Evolutionary conservation across 192 early-diverging fungal species (phyloP), one percentile per base, ranked within the genome.

Genomic region (Lobosporangium transversale): DNA sequence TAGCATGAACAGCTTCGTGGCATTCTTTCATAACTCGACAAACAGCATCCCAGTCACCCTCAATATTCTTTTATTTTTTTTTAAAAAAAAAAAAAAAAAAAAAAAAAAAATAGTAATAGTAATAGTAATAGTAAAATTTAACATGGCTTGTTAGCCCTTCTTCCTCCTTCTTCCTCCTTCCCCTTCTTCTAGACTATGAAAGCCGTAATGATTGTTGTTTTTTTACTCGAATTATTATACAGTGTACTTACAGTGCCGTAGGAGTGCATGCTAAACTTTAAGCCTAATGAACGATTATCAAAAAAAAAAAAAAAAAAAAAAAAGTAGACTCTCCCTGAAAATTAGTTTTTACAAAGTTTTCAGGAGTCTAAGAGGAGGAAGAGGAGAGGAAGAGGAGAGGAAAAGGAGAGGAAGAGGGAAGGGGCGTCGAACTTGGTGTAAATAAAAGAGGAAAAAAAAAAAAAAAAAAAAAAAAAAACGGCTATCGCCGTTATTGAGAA

Each of bases 21-120:
- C 73, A 76, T 53, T 76, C 73, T 40, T 67, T 76, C 73, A 76
- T 76, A 53, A 76, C 65, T 21, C 64, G 58, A 47, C 73, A 67
- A 17, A 76, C 73, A 44, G 59, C 73, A 21, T 76, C 73, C 73
- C 73, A 76, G 4, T 76, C 73, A 12, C 73, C 73, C 30, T 76
- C 73, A 4, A 76, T 40, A 32, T 76, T 76, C 64, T 75, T 52
- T 14, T 26, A n/a, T n/a, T n/a, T n/a, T n/a, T n/a, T n/a, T n/a
- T n/a, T n/a, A n/a, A n/a, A n/a, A n/a, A n/a, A n/a, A 12, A 12
- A 24, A 31, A 40, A 7, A 7, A 7, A 7, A 40, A 7, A 40
- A 40, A 40, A 40, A 40, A 40, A 40, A 40, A 40, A 7, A 40
- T 40, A 40, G 8, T 40, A 40, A 14, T 14, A 40, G 37, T 40